A percentile compares a stretch with the other conserved stretches of the same genome.
These are phyloP conservation scores for Aspergillus heteromorphus DNA, from an alignment of 495 filamentous ascomycete species.

Conservation along the genomic window DNA sequence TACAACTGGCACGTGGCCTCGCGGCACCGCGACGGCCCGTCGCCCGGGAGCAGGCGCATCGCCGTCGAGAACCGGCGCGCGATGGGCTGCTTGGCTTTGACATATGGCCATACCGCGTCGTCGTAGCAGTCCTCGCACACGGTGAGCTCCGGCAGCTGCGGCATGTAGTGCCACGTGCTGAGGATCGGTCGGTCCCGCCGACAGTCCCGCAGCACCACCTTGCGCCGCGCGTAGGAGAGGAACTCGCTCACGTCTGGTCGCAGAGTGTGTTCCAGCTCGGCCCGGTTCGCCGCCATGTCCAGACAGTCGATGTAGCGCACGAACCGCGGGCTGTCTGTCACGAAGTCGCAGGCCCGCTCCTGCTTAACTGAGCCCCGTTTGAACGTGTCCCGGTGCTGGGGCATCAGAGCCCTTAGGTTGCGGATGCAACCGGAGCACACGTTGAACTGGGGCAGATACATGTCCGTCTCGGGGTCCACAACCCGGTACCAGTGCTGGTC, in stretches of 20 bases:
- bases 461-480: conserved; percentile 46
- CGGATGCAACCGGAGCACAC: conserved; percentile 50
- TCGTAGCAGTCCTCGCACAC: conserved; percentile 71
- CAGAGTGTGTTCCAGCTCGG: conserved; percentile 25
- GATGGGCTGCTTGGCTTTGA: conserved; percentile 44
- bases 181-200: conserved; percentile 43
- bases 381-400: conserved; percentile 45
- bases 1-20: conserved; percentile 67
- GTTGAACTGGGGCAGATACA: conserved; percentile 51
- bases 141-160: conserved; percentile 57
- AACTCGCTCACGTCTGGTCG: conserved; percentile 46
- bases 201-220: conserved; percentile 50
- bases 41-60: conserved; percentile 40
- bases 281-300: conserved; percentile 47
- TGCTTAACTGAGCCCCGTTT: conserved; percentile 22
- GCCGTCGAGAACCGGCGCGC: conserved; percentile 51
- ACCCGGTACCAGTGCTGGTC: conserved; percentile 56
- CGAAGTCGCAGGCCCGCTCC: conserved; percentile 44
- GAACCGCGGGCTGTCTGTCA: conserved; percentile 48
- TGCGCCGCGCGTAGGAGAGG: conserved; percentile 44
- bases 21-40: conserved; percentile 38
- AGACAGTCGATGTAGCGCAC: conserved; percentile 59
- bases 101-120: conserved; percentile 60
- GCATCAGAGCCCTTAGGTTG: conserved; percentile 48
- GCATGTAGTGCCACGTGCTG: conserved; percentile 58